Evolutionary conservation across 78 protist genomes (phyloP).

Genomic region (Dictyostelium brefeldianum): DNA sequence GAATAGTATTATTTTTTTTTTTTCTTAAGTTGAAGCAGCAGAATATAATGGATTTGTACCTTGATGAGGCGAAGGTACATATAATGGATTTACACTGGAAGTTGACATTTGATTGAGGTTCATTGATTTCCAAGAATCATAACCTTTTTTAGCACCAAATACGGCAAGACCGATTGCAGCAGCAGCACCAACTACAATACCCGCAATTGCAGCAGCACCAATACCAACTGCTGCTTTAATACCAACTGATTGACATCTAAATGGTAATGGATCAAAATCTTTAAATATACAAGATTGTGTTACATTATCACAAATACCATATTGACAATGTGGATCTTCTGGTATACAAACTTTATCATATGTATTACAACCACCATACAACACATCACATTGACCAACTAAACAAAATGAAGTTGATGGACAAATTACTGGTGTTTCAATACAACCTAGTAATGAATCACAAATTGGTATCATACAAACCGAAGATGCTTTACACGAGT

Average conservation of each 20-base stretch:
- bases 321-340: slow-evolving; percentile 51
- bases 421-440: slow-evolving; percentile 24
- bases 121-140: slow-evolving; percentile 41
- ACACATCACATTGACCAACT: slow-evolving; percentile 17
- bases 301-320: slow-evolving; percentile 55
- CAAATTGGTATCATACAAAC: slow-evolving; percentile 18
- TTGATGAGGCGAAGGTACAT: slow-evolving; percentile 50
- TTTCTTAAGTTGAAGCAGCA: slow-evolving; percentile 1
- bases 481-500: background rate
- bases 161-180: slow-evolving; percentile 52
- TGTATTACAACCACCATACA: slow-evolving; percentile 41
- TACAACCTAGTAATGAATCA: background rate
- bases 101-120: slow-evolving; percentile 39
- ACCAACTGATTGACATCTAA: slow-evolving; percentile 53
- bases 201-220: slow-evolving; percentile 45
- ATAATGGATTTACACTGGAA: slow-evolving; percentile 50
- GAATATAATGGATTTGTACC: slow-evolving; percentile 59
- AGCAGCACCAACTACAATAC: slow-evolving; percentile 45
- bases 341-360: slow-evolving; percentile 27
- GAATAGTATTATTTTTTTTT: too few species aligned
- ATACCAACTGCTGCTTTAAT: slow-evolving; percentile 50
- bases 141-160: slow-evolving; percentile 69
- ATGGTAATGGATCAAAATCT: slow-evolving; percentile 50
- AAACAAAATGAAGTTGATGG: slow-evolving; percentile 24
- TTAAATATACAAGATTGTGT: slow-evolving; percentile 22